Evolutionary conservation across 495 filamentous ascomycete genomes (phyloP).

Genomic region (Aspergillus egyptiacus): DNA sequence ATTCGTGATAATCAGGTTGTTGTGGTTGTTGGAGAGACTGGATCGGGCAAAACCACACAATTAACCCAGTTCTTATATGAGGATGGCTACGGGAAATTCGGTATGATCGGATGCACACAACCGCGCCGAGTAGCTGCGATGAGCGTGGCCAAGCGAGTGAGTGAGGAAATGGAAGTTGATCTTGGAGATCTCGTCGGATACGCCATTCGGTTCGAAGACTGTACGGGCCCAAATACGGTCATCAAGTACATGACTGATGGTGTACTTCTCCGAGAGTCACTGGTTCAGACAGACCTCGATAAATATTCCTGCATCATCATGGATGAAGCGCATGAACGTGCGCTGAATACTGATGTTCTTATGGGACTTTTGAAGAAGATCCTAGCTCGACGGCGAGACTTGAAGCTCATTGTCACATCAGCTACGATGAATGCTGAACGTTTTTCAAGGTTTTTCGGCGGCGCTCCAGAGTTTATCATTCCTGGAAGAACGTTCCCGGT

Average conservation of each 20-base stretch:
- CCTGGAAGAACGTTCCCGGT: conserved; percentile 97
- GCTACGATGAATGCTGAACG: conserved; percentile 98
- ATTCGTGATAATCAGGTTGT: conserved; percentile 97
- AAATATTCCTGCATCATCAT: conserved; percentile 98
- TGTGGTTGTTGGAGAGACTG: conserved; percentile 94
- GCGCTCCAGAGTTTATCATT: conserved; percentile 96
- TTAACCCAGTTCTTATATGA: conserved; percentile 93
- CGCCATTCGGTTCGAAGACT: conserved; percentile 98
- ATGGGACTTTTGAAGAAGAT: conserved; percentile 99
- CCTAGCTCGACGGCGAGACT: conserved; percentile 76
- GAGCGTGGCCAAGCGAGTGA: conserved; percentile 97
- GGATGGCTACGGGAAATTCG: conserved; percentile 79
- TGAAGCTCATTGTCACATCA: conserved; percentile 96
- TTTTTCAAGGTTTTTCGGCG: conserved; percentile 93
- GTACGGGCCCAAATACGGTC: conserved; percentile 84
- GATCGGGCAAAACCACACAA: conserved; percentile 95
- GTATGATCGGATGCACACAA: conserved; percentile 94
- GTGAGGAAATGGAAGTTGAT: conserved; percentile 98
- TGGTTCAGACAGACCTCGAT: conserved; percentile 87
- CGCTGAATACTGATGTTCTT: conserved; percentile 92
- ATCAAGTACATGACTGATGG: conserved; percentile 99
- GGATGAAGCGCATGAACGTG: conserved; percentile 98
- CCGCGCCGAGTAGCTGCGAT: conserved; percentile 94
- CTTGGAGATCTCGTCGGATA: conserved; percentile 88
- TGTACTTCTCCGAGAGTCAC: conserved; percentile 86